Percentiles rank a stretch among this genome's conserved stretches.
These are phyloP conservation scores for Recurvomyces mirabilis DNA, from an alignment of 495 filamentous ascomycete genomes.

Conservation along the genomic window DNA sequence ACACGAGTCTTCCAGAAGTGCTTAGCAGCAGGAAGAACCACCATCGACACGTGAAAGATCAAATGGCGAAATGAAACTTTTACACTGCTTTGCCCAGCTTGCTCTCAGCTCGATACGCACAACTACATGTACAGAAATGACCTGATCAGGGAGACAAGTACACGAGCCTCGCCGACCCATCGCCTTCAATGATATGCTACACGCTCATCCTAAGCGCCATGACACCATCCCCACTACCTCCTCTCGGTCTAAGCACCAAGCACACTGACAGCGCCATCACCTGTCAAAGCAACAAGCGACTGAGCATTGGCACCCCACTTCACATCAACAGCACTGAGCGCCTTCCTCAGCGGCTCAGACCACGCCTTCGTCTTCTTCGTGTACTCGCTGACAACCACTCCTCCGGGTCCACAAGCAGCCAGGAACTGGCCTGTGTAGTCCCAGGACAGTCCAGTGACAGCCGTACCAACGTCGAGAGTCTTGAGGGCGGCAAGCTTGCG, in stretches of 20 bases:
- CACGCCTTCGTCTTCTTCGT: conserved; percentile 71
- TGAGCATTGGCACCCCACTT: conserved; percentile 68
- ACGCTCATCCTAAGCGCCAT: too few relatives aligned
- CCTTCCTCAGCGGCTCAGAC: conserved; percentile 73
- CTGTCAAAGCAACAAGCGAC: conserved; percentile 60
- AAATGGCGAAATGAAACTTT: too few relatives aligned
- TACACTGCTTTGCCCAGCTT: too few relatives aligned
- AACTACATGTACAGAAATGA: too few relatives aligned
- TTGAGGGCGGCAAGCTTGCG: conserved; percentile 69
- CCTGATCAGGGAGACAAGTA: too few relatives aligned
- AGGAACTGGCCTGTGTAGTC: conserved; percentile 95
- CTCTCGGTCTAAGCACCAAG: conserved; percentile 39
- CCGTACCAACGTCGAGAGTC: conserved; percentile 68
- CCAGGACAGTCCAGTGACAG: conserved; percentile 63
- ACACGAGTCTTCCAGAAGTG: too few relatives aligned
- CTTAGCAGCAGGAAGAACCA: too few relatives aligned
- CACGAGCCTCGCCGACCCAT: too few relatives aligned
- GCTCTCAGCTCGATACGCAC: too few relatives aligned
- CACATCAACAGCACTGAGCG: conserved; percentile 59
- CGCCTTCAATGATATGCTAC: too few relatives aligned
- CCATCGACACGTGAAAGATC: too few relatives aligned
- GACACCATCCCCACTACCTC: too few relatives aligned
- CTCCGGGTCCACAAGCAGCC: conserved; percentile 66
- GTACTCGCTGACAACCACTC: conserved; percentile 80
- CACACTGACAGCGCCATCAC: conserved; percentile 61